Base-by-base conservation (phyloP, 352 stramenopile species). In the Phytophthora cryptogea region DNA sequence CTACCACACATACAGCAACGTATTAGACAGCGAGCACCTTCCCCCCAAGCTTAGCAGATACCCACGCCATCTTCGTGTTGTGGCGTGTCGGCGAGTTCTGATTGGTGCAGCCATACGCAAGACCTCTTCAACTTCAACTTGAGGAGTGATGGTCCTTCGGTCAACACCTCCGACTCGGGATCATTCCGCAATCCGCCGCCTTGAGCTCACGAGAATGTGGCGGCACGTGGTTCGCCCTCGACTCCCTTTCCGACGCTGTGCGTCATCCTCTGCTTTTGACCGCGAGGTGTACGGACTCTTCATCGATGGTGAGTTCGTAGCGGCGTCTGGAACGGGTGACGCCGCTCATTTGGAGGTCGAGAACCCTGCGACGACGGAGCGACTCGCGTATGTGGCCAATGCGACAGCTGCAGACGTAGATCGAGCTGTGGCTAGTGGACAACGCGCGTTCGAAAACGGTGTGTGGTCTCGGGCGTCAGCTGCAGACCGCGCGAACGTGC, bases 331-430 rank as follows among this genome's bases (percentile, higher is more conserved):
- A 16, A 17, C 63, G 10, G 63, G 63, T 0, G 39, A 52, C 31
- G 42, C 58, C 39, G 26, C 66, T 20, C 54, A 52, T 2, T 43
- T 86, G 27, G 46, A 14, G 6, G 67, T 86, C 16, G 76, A 83
- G 64, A 85, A 84, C 54, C 78, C 78, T 9, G 74, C 73, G 40
- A 86, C 78, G 9, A 80, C 62, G 8, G 57, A 78, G 55, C 49
- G 42, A 14, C 57, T 88, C 23, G 68, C 63, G 50, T 78, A 60
- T 36, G 61, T 82, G 39, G 68, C 62, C 14, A 63, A 58, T 4
- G 78, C 68, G 13, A 69, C 70, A 14, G 23, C 43, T 4, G 67
- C 47, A 27, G 74, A 86, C 37, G 74, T 86, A 28, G 53, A 73
- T 43, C 55, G 36, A 9, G 73, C 70, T 16, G 69, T 85, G 20